Conservation (phyloP, 331 rosid genomes). For the Arachis monticola region DNA sequence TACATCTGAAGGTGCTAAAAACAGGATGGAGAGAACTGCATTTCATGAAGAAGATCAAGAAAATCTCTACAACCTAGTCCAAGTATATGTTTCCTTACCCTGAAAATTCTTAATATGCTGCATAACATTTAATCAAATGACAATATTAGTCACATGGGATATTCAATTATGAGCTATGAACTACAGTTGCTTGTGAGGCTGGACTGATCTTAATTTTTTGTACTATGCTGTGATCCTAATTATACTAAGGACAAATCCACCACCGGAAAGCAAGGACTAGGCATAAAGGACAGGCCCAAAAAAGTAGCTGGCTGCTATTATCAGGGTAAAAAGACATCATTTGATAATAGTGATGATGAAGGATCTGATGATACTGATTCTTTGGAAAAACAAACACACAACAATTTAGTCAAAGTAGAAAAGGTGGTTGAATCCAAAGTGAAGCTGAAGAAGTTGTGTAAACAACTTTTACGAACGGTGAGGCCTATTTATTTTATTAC, state of each 20-base stretch:
- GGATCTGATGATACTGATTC: slow-evolving; percentile 56
- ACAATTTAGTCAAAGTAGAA: slow-evolving; percentile 37
- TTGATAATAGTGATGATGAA: slow-evolving; percentile 70
- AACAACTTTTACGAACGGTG: slow-evolving; percentile 67
- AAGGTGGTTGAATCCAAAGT: slow-evolving; percentile 54
- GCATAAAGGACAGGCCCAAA: slow-evolving; percentile 79
- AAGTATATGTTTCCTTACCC: slow-evolving; percentile 55
- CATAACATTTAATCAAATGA: slow-evolving; percentile 9
- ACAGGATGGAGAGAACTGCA: slow-evolving; percentile 60
- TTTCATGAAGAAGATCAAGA: slow-evolving; percentile 95
- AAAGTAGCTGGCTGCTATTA: slow-evolving; percentile 91
- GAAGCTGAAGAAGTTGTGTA: slow-evolving; percentile 79
- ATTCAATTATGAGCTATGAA: slow-evolving; percentile 7
- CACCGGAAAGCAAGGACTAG: slow-evolving; percentile 95
- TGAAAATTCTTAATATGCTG: slow-evolving; percentile 2
- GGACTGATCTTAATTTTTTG: neutral
- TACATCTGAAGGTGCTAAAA: slow-evolving; percentile 42
- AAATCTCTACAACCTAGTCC: slow-evolving; percentile 88
- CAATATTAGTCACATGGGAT: neutral
- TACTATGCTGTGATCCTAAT: slow-evolving; percentile 20
- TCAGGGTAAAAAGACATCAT: slow-evolving; percentile 93
- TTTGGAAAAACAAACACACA: slow-evolving; percentile 41
- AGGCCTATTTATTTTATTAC: slow-evolving; percentile 37
- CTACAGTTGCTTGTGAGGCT: neutral
- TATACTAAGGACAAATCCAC: slow-evolving; percentile 78